Conservation (phyloP, 1,284 basidiomycete species). For the Thecaphora thlaspeos region DNA sequence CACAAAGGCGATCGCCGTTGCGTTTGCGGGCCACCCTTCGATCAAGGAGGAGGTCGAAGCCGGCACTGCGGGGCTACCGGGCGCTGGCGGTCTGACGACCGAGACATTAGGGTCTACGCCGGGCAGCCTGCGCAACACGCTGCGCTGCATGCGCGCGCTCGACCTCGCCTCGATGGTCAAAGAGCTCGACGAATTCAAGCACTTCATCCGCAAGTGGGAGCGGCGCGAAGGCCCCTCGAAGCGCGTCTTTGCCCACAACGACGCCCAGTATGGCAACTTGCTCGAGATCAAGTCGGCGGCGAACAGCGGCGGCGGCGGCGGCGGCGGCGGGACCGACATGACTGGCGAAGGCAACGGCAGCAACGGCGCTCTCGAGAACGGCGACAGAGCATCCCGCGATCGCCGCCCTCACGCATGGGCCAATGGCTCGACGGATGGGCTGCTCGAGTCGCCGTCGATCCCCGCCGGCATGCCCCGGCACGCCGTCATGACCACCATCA, state of each 20-base stretch:
- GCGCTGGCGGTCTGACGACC: constrained; percentile 9
- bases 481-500: constrained; percentile 1
- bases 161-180: constrained; percentile 41
- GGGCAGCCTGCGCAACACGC: constrained; percentile 35
- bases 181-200: constrained; percentile 50
- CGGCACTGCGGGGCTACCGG: not conserved
- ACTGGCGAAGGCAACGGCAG: constrained; percentile 1
- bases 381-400: too few relatives aligned
- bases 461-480: constrained; percentile 40
- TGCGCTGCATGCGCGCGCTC: constrained; percentile 40
- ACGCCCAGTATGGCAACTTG: constrained; percentile 54
- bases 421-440: too few relatives aligned
- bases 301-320: constrained; percentile 4
- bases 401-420: too few relatives aligned
- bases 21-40: constrained; percentile 28
- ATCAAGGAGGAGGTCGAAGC: constrained; percentile 24
- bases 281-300: constrained; percentile 37
- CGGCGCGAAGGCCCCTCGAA: constrained; percentile 39
- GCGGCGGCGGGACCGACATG: constrained; percentile 10
- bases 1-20: constrained; percentile 31
- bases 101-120: constrained; percentile 27
- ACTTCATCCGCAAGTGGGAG: constrained; percentile 47
- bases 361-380: not conserved
- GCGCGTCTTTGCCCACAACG: constrained; percentile 54
- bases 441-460: constrained; percentile 18